A percentile compares a stretch with the other conserved stretches of the same genome.
phyloP scores from a whole-genome alignment of 345 rosid species.

The Erodium maritimum region DNA sequence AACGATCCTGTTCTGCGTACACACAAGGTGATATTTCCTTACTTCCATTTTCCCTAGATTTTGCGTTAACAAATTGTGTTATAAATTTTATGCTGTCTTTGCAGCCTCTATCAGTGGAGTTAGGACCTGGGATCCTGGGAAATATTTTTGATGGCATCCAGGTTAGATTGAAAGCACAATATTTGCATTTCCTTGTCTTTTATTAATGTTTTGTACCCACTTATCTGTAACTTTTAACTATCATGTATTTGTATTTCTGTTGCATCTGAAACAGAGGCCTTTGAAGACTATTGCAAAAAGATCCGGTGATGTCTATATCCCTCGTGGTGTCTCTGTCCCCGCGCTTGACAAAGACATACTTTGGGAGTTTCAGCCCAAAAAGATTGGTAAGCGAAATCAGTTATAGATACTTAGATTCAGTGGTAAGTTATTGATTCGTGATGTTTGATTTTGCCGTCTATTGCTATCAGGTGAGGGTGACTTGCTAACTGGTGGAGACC shows the following conservation, averaged over 20 bases:
- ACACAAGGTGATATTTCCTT: conserved; percentile 42
- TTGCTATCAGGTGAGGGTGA: conserved; percentile 79
- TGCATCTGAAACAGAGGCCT: conserved; percentile 49
- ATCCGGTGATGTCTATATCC: conserved; percentile 97
- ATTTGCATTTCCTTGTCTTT: background rate
- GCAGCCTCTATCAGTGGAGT: conserved; percentile 94
- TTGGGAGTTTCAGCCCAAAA: conserved; percentile 93
- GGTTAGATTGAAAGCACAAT: conserved; percentile 24
- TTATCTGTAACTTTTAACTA: background rate
- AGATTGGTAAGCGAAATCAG: conserved; percentile 39
- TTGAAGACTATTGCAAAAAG: conserved; percentile 86
- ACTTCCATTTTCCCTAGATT: background rate
- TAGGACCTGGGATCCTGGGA: conserved; percentile 98
- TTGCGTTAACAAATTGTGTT: conserved; percentile 8
- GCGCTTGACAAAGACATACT: conserved; percentile 88
- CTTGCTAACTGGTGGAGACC: conserved; percentile 88
- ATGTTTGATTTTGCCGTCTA: conserved; percentile 1
- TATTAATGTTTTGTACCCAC: background rate
- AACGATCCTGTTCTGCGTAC: conserved; percentile 92
- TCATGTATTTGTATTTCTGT: background rate
- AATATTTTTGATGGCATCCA: conserved; percentile 98
- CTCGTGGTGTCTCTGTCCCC: conserved; percentile 98
- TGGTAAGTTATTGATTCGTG: background rate
- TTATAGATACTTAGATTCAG: background rate
- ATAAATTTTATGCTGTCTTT: conserved; percentile 15